These are phyloP conservation scores for Murraya koenigii DNA, from an alignment of 345 rosid genomes.

Conservation along the genomic window DNA sequence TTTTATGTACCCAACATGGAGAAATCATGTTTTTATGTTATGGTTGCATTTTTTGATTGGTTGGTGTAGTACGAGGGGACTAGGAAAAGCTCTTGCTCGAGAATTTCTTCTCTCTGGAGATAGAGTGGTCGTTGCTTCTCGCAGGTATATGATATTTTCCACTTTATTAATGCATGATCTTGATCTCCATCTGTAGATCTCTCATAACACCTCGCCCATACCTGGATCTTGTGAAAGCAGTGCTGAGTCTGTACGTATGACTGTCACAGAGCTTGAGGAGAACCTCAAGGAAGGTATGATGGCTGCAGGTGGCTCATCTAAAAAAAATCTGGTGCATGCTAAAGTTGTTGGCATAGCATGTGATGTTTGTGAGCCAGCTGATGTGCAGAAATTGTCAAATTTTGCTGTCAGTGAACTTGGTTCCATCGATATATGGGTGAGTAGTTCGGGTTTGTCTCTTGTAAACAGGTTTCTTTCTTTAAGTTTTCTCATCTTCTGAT, in stretches of 20 bases:
- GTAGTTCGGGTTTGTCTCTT: conserved; percentile 8
- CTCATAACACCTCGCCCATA: conserved; percentile 12
- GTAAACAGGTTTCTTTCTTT: not conserved
- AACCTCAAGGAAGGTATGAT: conserved; percentile 64
- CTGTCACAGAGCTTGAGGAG: conserved; percentile 77
- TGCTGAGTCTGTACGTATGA: conserved; percentile 68
- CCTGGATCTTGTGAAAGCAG: conserved; percentile 41
- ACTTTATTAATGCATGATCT: not conserved
- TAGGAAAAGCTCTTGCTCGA: conserved; percentile 96
- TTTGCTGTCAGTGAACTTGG: conserved; percentile 79
- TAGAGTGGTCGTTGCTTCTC: conserved; percentile 80
- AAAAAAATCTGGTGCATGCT: conserved; percentile 49
- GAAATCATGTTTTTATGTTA: not conserved
- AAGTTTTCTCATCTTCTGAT: not conserved
- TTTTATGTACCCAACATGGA: not conserved
- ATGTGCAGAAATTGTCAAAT: conserved; percentile 64
- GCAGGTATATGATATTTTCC: conserved; percentile 46
- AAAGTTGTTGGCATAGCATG: conserved; percentile 86
- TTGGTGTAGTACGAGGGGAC: conserved; percentile 74
- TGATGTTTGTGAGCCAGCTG: conserved; percentile 72
- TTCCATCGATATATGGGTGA: conserved; percentile 86
- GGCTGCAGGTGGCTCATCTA: conserved; percentile 40
- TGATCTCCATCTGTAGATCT: not conserved
- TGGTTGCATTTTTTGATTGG: conserved; percentile 19
- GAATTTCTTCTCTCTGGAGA: conserved; percentile 96